Evolutionary conservation across 495 filamentous ascomycete species (phyloP).

Genomic region (Tricharina praecox): DNA sequence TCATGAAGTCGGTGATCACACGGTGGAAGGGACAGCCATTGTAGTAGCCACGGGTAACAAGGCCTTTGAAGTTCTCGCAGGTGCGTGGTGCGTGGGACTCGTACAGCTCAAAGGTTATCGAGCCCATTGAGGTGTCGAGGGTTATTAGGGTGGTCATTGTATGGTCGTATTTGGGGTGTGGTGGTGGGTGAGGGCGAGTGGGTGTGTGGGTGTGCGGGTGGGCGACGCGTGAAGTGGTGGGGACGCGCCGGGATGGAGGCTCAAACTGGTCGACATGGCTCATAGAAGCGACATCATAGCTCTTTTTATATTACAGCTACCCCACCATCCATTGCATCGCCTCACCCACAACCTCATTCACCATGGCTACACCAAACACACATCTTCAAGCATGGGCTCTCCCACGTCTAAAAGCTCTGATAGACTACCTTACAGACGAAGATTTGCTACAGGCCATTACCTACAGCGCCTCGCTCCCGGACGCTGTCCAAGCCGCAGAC

Average conservation of each 20-base stretch:
- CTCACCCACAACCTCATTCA: too few species aligned
- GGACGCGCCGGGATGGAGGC: not conserved
- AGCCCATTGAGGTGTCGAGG: slow-evolving; percentile 39
- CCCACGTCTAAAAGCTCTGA: slow-evolving; percentile 53
- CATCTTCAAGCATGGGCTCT: slow-evolving; percentile 31
- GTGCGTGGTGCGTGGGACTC: slow-evolving; percentile 63
- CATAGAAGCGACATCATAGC: too few species aligned
- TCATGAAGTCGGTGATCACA: slow-evolving; percentile 91
- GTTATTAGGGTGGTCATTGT: slow-evolving; percentile 5
- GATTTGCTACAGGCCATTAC: slow-evolving; percentile 66
- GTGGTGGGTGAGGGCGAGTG: too few species aligned
- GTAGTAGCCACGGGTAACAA: slow-evolving; percentile 73
- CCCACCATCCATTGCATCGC: not conserved
- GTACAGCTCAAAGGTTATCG: slow-evolving; percentile 81
- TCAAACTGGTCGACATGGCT: not conserved
- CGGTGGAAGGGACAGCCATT: slow-evolving; percentile 54
- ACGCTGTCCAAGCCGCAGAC: slow-evolving; percentile 56
- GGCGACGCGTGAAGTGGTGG: not conserved
- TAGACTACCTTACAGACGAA: slow-evolving; percentile 52
- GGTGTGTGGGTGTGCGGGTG: too few species aligned
- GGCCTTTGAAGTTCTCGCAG: slow-evolving; percentile 72
- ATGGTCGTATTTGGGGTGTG: too few species aligned
- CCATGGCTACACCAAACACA: too few species aligned
- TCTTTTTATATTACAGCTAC: too few species aligned
- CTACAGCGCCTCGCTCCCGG: slow-evolving; percentile 50